Base-by-base conservation (phyloP, 1,284 basidiomycete genomes). In the Fistulinella cinereoalba region DNA sequence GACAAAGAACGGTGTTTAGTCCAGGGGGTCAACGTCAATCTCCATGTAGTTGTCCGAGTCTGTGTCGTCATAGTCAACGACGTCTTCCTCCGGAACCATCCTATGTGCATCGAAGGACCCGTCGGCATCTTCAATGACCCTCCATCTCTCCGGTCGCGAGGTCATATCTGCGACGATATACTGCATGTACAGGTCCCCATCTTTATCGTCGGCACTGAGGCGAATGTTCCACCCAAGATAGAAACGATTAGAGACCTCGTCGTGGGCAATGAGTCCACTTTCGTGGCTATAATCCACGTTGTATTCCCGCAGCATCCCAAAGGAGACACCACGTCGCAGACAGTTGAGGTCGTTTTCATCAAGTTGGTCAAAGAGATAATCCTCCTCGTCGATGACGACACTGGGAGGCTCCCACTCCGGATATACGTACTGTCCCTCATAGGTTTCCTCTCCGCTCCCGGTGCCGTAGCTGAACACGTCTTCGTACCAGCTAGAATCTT, bases 161-260 rank as follows among this genome's bases (percentile, higher is more conserved):
- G 59, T 64, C 55, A 83, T 74, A 48, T 84, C 80, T 7, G 65
- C 61, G 32, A 76, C 53, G 29, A 79, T 60, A 56, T 71, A 69
- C 13, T 65, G 66, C 62, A 86, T 76, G 58, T 71, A 86, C 29
- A 55, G 51, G 33, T 76, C 72, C 27, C 83, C 83, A 25, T 70
- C 70, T 11, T 66, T 61, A 56, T 84, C 81, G 39, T 71, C 69
- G 5, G 65, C 67, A 24, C 70, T 70, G 37, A 79, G 61, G 19
- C 63, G 55, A 46, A 87, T 73, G 54, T 85, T 86, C 81, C 81
- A 87, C 6, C 84, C 85, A 9, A 87, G 69, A 53, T 72, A 80
- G 10, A 85, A 56, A 25, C 72, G 64, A 56, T 69, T 71, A 47
- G 65, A 62, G n/a, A 64, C 67, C 33, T 68, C 68, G 42, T 64